Evolutionary conservation across 2,329 filamentous ascomycete genomes (phyloP), one percentile per base, ranked within the genome.

Genomic region (Hypoxylon sp.): DNA sequence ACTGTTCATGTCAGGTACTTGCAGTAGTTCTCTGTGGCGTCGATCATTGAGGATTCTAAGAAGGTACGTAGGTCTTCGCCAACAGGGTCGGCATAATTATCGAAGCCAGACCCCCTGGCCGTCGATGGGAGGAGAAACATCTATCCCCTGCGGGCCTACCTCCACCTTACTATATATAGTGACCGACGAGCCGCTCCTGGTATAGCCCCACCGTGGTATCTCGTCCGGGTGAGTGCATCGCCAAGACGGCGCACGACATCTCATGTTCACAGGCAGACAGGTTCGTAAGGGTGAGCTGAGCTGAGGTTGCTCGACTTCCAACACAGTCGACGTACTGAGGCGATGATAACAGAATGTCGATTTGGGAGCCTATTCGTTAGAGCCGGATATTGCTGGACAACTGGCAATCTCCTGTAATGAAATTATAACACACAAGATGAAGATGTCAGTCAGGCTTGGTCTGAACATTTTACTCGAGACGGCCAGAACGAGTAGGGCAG

Each of bases 91-190:
- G 56, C 46, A 48, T 53, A 42, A 40, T 43, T 53, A 46, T 37
- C 17, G 38, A n/a, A 29, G 10, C 11, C 9, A 26, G 33, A 2
- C 35, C 47, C 60, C 41, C 37, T 48, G 48, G 29, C n/a, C 13
- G 7, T 17, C 26, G 24, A 26, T 31, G 15, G 26, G n/a, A 46
- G 18, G 53, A 37, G 38, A 55, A 49, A 42, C 15, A 41, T 35
- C 33, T 18, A 45, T 21, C 4, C 27, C 23, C 21, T 27, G 8
- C n/a, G n/a, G n/a, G n/a, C n/a, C n/a, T n/a, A n/a, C 17, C 35
- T 53, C 45, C 45, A 42, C 26, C 41, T 58, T 55, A 46, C 60
- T 60, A 63, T 60, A 55, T 63, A 58, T 63, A 63, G 53, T 55
- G 49, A 60, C 60, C 56, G 60, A 46, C 11, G 35, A 41, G 26